phyloP scores from a whole-genome alignment of 495 filamentous ascomycete genomes.

The Parachaetomium inaequale region DNA sequence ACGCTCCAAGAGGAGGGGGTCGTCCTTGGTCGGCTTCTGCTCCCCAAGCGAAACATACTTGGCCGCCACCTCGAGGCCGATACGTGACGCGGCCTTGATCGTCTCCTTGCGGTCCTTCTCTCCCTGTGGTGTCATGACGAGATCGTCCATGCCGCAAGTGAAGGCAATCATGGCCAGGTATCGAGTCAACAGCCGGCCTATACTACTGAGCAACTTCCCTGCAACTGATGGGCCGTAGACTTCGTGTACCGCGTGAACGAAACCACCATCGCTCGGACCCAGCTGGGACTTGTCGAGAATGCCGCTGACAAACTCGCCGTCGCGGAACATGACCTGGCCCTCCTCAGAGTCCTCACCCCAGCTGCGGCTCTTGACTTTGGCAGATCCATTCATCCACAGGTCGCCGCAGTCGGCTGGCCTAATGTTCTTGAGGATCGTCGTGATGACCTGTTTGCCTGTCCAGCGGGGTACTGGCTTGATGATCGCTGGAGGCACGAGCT shows the following conservation, averaged over 20 bases:
- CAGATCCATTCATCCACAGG: constrained; percentile 73
- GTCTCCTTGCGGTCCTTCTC: constrained; percentile 67
- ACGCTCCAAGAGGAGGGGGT: constrained; percentile 67
- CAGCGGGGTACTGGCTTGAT: constrained; percentile 77
- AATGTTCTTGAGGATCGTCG: constrained; percentile 90
- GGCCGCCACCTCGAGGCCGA: constrained; percentile 78
- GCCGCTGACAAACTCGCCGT: constrained; percentile 82
- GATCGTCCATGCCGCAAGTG: constrained; percentile 95
- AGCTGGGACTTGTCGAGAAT: constrained; percentile 97
- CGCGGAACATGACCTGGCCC: constrained; percentile 74
- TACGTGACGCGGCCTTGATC: constrained; percentile 61
- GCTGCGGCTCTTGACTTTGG: constrained; percentile 66
- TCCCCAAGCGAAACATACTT: constrained; percentile 89
- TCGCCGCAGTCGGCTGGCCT: constrained; percentile 69
- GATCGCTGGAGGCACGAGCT: constrained; percentile 74
- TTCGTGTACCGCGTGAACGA: constrained; percentile 91
- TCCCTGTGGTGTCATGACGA: constrained; percentile 77
- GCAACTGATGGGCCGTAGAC: constrained; percentile 84
- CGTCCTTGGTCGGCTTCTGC: constrained; percentile 51
- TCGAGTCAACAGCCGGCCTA: constrained; percentile 85
- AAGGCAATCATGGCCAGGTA: constrained; percentile 91
- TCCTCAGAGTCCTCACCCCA: constrained; percentile 66
- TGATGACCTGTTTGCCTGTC: constrained; percentile 98
- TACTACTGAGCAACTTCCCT: constrained; percentile 78
- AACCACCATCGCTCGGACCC: constrained; percentile 78